Base-by-base conservation (phyloP, 1,284 basidiomycete species). In the Puccinia hordei region DNA sequence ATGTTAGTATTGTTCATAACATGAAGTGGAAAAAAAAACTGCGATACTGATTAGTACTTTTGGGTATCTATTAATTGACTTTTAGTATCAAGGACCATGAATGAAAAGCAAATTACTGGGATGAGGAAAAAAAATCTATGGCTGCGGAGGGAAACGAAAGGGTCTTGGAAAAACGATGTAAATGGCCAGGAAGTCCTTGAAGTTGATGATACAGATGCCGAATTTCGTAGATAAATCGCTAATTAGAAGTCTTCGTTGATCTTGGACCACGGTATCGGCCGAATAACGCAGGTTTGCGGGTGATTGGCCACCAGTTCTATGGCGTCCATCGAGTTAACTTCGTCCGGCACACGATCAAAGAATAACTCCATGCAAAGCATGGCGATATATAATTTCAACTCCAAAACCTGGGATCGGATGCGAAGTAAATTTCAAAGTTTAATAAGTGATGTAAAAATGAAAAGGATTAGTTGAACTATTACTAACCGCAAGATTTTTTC, bases 221-320 rank as follows among this genome's bases (percentile, higher is more conserved):
- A 44, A 49, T 49, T 63, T 63, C 33, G 15, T 22, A 35, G 61
- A 38, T 38, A 19, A 30, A 35, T 51, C 66, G n/a, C 49, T 49
- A 19, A 68, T 68, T 30, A 68, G 5, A 44, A 24, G 41, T n/a
- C 24, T 17, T 69, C 44, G 24, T 22, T 30, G 27, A 76, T 49
- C 27, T 65, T 44, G n/a, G 59, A 22, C 75, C 75, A 78, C n/a
- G 53, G 65, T 68, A 49, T 53, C 13, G 75, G 75, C 13, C 75
- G 75, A 57, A 78, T 57, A 15, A 78, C 75, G 30, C 75, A 78
- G 24, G 75, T 55, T 66, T 66, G 46, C 30, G 75, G 75, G 66
- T 78, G 75, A 69, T 78, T 78, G 8, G 75, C 75, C 22, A 78
- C 75, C 22, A 55, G 38, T n/a, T 78, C 75, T n/a, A 78, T 57